Base-by-base conservation (phyloP, 2,329 filamentous ascomycete genomes). In the Diaporthe sp. region DNA sequence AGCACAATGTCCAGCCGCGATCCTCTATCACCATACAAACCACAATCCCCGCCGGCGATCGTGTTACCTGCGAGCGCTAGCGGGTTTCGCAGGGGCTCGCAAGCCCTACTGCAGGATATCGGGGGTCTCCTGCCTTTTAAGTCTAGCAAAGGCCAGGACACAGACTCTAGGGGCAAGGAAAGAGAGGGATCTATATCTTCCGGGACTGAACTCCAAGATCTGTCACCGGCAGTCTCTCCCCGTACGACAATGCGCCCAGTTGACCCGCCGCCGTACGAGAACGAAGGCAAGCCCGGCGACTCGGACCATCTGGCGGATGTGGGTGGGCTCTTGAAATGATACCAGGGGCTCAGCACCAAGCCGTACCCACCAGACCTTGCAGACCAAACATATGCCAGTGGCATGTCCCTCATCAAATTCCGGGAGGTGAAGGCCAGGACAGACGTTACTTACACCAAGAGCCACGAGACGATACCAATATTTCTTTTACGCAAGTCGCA, bases 91-190 rank as follows among this genome's bases (percentile, higher is more conserved):
- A 83, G 89, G 58, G 91, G 91, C 4, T 92, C 90, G 2, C 86
- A 88, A 1, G 88, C 89, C 0, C 79, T 92, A n/a, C 82, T 92
- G 8, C 89, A 91, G 77, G 91, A 92, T 77, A 81, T 92, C 1
- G 88, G 89, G 12, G 90, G 89, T 1, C 83, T 91, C 22, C 80
- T 92, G 7, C 87, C 89, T 1, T 80, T 83, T 12, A 83, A 79
- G 34, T 31, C 73, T 5, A 59, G 68, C 57, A 73, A 51, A 25
- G 70, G 58, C 3, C 55, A 67, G 42, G 58, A 44, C 6, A 15
- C 9, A 25, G 72, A 53, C 3, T 37, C 51, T 17, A 61, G 42
- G 34, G 72, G 70, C 7, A 61, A 69, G n/a, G 70, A 72, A 31
- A 65, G 46, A 17, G 55, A 57, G 13, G 46, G 9, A 19, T 75